Evolutionary conservation across 2,329 filamentous ascomycete species (phyloP).

Genomic region (Periglandula ipomoeae): DNA sequence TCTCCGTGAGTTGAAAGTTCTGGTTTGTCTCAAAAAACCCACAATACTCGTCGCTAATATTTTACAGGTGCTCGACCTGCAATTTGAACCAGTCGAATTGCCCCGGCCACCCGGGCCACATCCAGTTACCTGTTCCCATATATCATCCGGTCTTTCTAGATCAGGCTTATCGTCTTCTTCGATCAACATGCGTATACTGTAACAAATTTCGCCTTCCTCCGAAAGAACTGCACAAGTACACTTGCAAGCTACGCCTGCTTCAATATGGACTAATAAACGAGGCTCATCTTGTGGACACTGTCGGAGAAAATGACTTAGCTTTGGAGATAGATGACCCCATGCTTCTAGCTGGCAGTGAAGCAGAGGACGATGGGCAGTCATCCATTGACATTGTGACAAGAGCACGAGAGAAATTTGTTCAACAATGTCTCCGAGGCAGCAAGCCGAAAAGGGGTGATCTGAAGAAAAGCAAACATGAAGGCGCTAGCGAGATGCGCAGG

Average conservation of each 20-base stretch:
- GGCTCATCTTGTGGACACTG: constrained; percentile 47
- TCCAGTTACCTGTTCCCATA: constrained; percentile 84
- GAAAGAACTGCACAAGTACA: constrained; percentile 66
- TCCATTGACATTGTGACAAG: constrained; percentile 43
- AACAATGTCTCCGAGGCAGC: constrained; percentile 56
- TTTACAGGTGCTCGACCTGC: constrained; percentile 76
- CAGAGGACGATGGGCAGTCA: constrained; percentile 53
- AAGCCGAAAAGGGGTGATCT: constrained; percentile 38
- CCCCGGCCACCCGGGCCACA: constrained; percentile 89
- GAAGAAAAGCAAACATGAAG: constrained; percentile 68
- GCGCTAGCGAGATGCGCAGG: constrained; percentile 67
- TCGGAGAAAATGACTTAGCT: constrained; percentile 35
- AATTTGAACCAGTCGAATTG: constrained; percentile 73
- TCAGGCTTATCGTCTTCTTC: constrained; percentile 74
- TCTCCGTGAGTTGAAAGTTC: constrained; percentile 47
- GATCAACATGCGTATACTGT: constrained; percentile 86
- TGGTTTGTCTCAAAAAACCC: no score
- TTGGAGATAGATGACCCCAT: constrained; percentile 20
- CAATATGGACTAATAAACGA: constrained; percentile 75
- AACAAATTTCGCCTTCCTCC: constrained; percentile 74
- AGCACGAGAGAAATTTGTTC: constrained; percentile 59
- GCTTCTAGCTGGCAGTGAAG: constrained; percentile 45
- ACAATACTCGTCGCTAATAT: background rate
- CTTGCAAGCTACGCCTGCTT: constrained; percentile 77
- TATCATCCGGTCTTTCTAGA: constrained; percentile 98